phyloP scores from a whole-genome alignment of 164 flowering plant species.

The Stephania yunnanensis region DNA sequence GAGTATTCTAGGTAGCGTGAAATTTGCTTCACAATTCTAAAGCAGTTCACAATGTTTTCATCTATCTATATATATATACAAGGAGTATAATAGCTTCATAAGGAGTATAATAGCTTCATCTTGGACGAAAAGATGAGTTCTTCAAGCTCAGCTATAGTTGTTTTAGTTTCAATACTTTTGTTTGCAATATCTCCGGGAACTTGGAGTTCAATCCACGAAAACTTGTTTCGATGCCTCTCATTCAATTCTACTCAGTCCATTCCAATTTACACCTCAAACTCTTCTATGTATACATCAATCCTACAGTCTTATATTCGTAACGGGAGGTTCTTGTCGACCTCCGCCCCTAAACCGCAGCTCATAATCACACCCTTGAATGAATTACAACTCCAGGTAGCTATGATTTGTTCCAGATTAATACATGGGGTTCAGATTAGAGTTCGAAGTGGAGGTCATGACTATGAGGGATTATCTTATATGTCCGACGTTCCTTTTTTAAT shows the following conservation, averaged over 20 bases:
- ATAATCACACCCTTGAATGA: slow-evolving; percentile 7
- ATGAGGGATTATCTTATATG: slow-evolving; percentile 3
- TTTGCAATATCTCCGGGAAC: not conserved
- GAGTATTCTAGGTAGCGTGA: not conserved
- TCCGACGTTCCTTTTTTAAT: slow-evolving; percentile 2
- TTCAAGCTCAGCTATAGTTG: not conserved
- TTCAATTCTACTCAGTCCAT: not conserved
- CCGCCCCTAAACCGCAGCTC: slow-evolving; percentile 6
- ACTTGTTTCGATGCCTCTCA: not conserved
- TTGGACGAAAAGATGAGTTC: not conserved
- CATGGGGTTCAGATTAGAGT: not conserved
- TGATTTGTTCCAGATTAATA: not conserved
- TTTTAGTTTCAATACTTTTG: not conserved
- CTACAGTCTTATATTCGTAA: not conserved
- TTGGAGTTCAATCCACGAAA: not conserved
- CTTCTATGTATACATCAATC: not conserved
- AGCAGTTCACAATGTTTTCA: not conserved
- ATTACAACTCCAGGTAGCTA: slow-evolving; percentile 1
- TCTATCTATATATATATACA: not conserved
- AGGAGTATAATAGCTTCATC: not conserved
- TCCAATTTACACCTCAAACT: slow-evolving; percentile 1
- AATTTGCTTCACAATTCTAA: not conserved
- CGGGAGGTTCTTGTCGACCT: not conserved
- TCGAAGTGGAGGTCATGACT: slow-evolving; percentile 8
- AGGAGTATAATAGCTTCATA: not conserved